Evolutionary conservation across 345 rosid species (phyloP).

Genomic region (Arabis alpina): DNA sequence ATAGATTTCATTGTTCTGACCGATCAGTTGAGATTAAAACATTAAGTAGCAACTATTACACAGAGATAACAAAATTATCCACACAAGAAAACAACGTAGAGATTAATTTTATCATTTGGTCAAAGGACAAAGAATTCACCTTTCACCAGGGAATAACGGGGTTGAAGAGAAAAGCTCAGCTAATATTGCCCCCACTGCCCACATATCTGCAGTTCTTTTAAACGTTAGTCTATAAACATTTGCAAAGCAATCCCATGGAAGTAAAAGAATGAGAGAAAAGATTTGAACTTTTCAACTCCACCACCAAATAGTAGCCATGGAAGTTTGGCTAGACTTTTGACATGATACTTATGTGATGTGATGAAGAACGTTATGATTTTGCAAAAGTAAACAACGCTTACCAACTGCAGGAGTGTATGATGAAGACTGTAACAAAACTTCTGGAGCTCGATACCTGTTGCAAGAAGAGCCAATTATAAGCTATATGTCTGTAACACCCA

Average conservation of each 20-base stretch:
- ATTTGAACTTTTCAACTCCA: slow-evolving; percentile 1
- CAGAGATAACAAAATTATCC: not conserved
- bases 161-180: slow-evolving; percentile 88
- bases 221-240: slow-evolving; percentile 30
- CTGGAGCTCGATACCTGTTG: slow-evolving; percentile 94
- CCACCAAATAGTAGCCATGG: not conserved
- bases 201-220: slow-evolving; percentile 66
- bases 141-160: slow-evolving; percentile 96
- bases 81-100: not conserved
- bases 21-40: not conserved
- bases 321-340: not conserved
- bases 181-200: slow-evolving; percentile 96
- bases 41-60: not conserved
- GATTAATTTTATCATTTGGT: not conserved
- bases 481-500: not conserved
- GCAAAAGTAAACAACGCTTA: slow-evolving; percentile 29
- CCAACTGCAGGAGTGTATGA: slow-evolving; percentile 92
- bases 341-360: not conserved
- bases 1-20: not conserved
- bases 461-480: slow-evolving; percentile 2
- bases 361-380: not conserved
- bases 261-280: not conserved
- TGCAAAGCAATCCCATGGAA: not conserved
- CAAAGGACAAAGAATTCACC: slow-evolving; percentile 49
- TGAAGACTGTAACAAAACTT: slow-evolving; percentile 85